Base-by-base conservation (phyloP, 371 early-diverging fungal genomes). In the Zychaea mexicana region DNA sequence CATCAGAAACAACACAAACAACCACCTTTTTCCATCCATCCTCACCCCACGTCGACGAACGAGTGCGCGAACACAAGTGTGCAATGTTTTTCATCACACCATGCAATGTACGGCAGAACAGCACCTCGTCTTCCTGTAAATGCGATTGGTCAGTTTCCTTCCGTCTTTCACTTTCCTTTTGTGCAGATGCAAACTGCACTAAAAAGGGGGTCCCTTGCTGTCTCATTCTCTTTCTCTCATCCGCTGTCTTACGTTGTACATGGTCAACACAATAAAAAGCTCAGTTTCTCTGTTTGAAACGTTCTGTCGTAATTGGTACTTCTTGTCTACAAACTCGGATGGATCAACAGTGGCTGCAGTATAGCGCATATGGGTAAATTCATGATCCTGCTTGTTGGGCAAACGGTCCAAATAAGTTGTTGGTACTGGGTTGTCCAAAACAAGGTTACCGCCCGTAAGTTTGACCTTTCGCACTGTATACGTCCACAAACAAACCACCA, bases 11-110 rank as follows among this genome's bases (percentile, higher is more conserved):
- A 61, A 95, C 87, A 68, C 96, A 96, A 33, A 97, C 93, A n/a
- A 94, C 92, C 3, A 94, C 90, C 68, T 96, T 95, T 70, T 95
- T 86, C 98, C 98, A 97, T 0, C 94, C 94, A 17, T 93, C 87
- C 21, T 81, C 74, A 15, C 96, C 96, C 96, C 96, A 97, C 4
- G 86, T 90, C 45, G 76, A 69, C 57, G 92, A 92, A 56, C 90
- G 84, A 32, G 85, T 86, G 60, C 94, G 88, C 47, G 88, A 82
- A 73, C 94, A 94, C 58, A 97, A 72, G 71, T 97, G 92, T 4
- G 89, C 81, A 73, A 97, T 95, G 78, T 97, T 97, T 69, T 92
- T 95, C 85, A 92, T 90, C 52, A 95, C 90, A 39, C 94, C 90
- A 60, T 88, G 83, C 88, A 96, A 92, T 10, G 97, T 93, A 67